These are phyloP conservation scores for Xylariaceae sp. DNA, from an alignment of 2,329 filamentous ascomycete species.

Conservation along the genomic window DNA sequence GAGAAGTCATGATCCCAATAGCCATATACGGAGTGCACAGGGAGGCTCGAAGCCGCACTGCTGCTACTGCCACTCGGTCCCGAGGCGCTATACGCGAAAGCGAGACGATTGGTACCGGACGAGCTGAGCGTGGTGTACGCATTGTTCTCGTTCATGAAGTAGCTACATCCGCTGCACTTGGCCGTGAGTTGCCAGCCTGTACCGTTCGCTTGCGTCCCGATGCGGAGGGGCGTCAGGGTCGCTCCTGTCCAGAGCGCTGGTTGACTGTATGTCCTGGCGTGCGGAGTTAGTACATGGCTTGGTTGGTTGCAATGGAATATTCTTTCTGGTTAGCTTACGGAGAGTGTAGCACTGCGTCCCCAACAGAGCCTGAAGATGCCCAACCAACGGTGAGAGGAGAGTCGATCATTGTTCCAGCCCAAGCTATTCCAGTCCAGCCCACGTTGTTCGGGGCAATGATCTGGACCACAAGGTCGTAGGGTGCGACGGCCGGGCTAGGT, in stretches of 20 bases:
- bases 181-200: constrained; percentile 40
- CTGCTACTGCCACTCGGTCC: constrained; percentile 24
- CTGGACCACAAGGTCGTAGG: constrained; percentile 41
- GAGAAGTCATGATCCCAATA: constrained; percentile 34
- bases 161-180: constrained; percentile 35
- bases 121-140: constrained; percentile 62
- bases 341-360: constrained; percentile 41
- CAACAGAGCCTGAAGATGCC: constrained; percentile 38
- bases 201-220: constrained; percentile 36
- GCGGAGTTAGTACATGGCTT: no score
- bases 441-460: constrained; percentile 40
- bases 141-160: constrained; percentile 28
- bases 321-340: no score
- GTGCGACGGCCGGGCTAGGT: constrained; percentile 26
- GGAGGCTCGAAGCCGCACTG: constrained; percentile 21
- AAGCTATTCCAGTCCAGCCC: constrained; percentile 46
- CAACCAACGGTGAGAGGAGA: constrained; percentile 44
- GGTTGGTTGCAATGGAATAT: no score
- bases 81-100: constrained; percentile 29
- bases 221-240: constrained; percentile 31
- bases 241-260: constrained; percentile 30
- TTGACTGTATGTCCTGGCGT: constrained; percentile 33
- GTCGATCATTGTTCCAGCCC: constrained; percentile 48
- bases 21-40: constrained; percentile 28
- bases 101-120: constrained; percentile 88